Conservation (phyloP, 148 eudicot genomes). For the Linanthus parryae region DNA sequence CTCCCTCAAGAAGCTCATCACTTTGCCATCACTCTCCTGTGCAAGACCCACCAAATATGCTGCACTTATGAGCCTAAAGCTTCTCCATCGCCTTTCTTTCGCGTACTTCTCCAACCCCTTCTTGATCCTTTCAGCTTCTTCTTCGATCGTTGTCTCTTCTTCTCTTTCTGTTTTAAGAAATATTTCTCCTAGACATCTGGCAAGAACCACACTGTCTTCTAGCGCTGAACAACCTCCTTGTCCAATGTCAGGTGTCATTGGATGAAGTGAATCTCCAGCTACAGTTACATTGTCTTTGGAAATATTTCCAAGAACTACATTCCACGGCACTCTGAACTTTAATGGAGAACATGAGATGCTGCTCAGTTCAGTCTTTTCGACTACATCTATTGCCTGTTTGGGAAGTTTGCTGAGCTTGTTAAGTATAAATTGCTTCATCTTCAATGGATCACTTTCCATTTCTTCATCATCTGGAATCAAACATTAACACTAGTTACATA, state of each 20-base stretch:
- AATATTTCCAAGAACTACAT: constrained; percentile 27
- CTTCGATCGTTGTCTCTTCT: constrained; percentile 5
- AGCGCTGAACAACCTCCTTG: constrained; percentile 58
- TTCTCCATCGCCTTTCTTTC: constrained; percentile 39
- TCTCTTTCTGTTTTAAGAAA: constrained; percentile 10
- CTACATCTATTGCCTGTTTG: constrained; percentile 5
- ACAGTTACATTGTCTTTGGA: constrained; percentile 29
- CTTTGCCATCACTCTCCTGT: constrained; percentile 26
- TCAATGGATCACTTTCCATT: constrained; percentile 16
- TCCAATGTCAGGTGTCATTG: constrained; percentile 57
- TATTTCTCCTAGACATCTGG: constrained; percentile 39
- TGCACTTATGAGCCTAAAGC: constrained; percentile 27
- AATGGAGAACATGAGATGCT: constrained; percentile 16
- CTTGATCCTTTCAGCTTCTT: constrained; percentile 18
- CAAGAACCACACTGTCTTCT: constrained; percentile 42
- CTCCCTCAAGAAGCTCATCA: constrained; percentile 30
- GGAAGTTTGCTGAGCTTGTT: constrained; percentile 21
- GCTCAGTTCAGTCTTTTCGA: constrained; percentile 20
- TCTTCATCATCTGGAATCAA: constrained; percentile 24
- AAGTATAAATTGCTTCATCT: constrained; percentile 39
- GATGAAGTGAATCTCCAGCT: constrained; percentile 54
- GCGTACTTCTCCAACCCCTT: constrained; percentile 40
- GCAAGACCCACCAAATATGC: constrained; percentile 29
- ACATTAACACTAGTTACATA: neutral
- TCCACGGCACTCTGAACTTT: constrained; percentile 35